Evolutionary conservation across 2,329 filamentous ascomycete species (phyloP).

Genomic region (Orbilia javanica): DNA sequence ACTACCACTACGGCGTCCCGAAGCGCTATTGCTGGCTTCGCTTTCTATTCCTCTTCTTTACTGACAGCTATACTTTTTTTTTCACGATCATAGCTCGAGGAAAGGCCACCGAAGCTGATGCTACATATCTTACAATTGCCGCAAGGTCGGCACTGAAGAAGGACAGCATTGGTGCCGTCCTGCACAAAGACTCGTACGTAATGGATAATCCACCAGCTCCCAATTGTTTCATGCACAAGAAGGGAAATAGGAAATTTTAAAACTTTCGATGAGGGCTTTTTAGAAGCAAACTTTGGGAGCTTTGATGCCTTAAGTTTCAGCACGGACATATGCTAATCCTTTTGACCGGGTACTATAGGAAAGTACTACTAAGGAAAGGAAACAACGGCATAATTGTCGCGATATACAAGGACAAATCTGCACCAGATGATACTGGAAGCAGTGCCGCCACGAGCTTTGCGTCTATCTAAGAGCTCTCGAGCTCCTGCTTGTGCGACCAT

Average conservation of each 20-base stretch:
- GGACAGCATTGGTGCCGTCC: constrained; percentile 61
- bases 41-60: neutral
- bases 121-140: constrained; percentile 61
- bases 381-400: constrained; percentile 61
- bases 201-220: constrained; percentile 6
- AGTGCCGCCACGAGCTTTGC: constrained; percentile 53
- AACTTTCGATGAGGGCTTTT: constrained; percentile 15
- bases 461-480: constrained; percentile 44
- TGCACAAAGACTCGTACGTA: constrained; percentile 61
- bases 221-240: neutral
- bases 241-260: neutral
- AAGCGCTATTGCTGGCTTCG: neutral
- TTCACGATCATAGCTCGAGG: constrained; percentile 59
- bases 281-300: constrained; percentile 8
- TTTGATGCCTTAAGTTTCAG: constrained; percentile 30
- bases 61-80: constrained; percentile 18
- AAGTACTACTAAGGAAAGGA: constrained; percentile 61
- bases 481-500: constrained; percentile 23
- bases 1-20: constrained; percentile 18
- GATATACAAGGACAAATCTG: constrained; percentile 62
- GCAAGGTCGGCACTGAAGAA: constrained; percentile 60
- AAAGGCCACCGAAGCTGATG: constrained; percentile 61
- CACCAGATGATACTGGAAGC: constrained; percentile 60
- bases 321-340: constrained; percentile 37
- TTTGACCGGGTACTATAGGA: constrained; percentile 51